Evolutionary conservation across 1,139 yeast species (phyloP), one percentile per base, ranked within the genome.

Genomic region (Taphrina pruni): DNA sequence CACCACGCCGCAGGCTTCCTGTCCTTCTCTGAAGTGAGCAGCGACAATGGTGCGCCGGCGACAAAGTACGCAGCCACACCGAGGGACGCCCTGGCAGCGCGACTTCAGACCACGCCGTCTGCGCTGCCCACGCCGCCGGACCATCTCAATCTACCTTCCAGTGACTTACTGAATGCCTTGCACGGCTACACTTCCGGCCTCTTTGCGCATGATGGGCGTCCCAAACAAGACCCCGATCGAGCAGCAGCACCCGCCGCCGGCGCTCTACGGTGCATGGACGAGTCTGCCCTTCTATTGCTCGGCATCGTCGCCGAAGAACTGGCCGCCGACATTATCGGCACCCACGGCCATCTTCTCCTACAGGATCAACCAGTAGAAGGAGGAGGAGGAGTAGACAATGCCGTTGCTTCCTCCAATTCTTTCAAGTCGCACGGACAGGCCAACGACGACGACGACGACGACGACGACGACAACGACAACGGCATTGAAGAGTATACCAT

Each of bases 301-400:
- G 62, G 62, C 39, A n/a, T 58, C 62, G 55, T 64, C 32, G 58
- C 48, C 20, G 61, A 35, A 39, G 48, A 45, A 12, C 41, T 57
- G 26, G 52, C 48, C 8, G 55, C 26, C 21, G 67, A 64, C 11
- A 39, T 46, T 26, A 64, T 64, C 26, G 67, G 60, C 11, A 35
- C 55, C 26, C 46, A 64, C 1, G 67, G 67, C 17, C 56, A 55
- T 35, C 43, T 58, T 8, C 8, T 58, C 32, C 32, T 26, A 26
- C 32, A 26, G 32, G 32, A 26, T 26, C 32, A 26, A 26, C 1
- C 32, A 1, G 32, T 0, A 26, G 32, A 26, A 26, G 32, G 32
- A 26, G 32, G 26, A 4, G 4, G 4, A 26, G 32, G 32, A 2
- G 32, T 2, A 26, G 32, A 4, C 32, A 26, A 26, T 26, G 32